Percentiles rank a stretch among this genome's conserved stretches.
Evolutionary conservation across 169 alveolate species (phyloP).

Genomic region (Plasmodium billcollinsi): DNA sequence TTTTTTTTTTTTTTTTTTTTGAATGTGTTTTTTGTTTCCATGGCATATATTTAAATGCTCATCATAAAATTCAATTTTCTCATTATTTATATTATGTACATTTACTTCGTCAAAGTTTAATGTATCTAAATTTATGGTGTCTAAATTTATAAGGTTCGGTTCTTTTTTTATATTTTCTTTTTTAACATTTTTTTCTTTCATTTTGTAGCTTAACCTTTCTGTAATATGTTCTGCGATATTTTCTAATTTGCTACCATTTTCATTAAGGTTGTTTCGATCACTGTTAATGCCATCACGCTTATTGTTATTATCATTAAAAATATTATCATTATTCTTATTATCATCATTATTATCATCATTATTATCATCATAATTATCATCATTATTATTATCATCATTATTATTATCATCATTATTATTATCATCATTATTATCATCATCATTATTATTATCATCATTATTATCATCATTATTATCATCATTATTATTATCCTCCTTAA

Average conservation of each 20-base stretch:
- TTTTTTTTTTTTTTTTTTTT: conserved; percentile 81
- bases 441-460: too few relatives aligned
- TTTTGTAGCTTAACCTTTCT: conserved; percentile 6
- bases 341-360: too few relatives aligned
- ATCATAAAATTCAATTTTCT: conserved; percentile 54
- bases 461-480: too few relatives aligned
- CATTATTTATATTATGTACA: conserved; percentile 23
- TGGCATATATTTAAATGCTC: conserved; percentile 42
- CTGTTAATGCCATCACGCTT: too few relatives aligned
- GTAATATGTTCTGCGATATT: neutral
- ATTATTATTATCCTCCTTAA: too few relatives aligned
- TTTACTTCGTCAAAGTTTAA: conserved; percentile 30
- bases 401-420: too few relatives aligned
- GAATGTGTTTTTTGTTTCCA: conserved; percentile 15
- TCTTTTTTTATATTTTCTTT: neutral
- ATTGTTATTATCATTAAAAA: too few relatives aligned
- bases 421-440: too few relatives aligned
- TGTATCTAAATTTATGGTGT: conserved; percentile 8
- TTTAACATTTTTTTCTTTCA: neutral
- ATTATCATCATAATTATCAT: too few relatives aligned
- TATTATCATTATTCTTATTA: too few relatives aligned
- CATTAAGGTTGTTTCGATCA: too few relatives aligned
- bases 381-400: too few relatives aligned
- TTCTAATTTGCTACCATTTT: neutral
- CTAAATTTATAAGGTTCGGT: conserved; percentile 6